Base-by-base conservation (phyloP, 164 flowering plant species). In the Chimonanthus salicifolius region DNA sequence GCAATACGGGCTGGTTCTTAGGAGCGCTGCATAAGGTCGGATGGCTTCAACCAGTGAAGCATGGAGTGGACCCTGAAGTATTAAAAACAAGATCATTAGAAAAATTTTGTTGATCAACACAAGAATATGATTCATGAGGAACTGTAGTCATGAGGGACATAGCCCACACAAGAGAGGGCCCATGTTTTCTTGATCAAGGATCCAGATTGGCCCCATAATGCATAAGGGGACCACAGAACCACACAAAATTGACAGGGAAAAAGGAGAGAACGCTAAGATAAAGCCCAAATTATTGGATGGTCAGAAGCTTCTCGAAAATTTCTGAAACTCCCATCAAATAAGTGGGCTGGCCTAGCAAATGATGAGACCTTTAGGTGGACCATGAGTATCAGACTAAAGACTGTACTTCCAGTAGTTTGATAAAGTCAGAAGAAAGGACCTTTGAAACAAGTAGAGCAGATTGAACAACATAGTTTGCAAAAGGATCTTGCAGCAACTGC, bases 1-100 rank as follows among this genome's bases (percentile, higher is more conserved):
- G 78, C 87, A 83, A 69, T 83, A 86, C n/a, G 92, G 96, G 71
- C 82, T 88, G 75, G 84, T 79, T 48, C 81, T 81, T 13, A 82
- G 77, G 47, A 66, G 54, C 21, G 80, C 58, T 15, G 60, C 73
- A 62, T 84, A 80, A 1, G 87, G 82, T 45, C 78, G 78, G 51
- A 89, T 81, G 6, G 84, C 87, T 71, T 79, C 83, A n/a, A 84
- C 82, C 74, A 91, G 70, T 50, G 76, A 49, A 71, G 81, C 76
- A 70, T 77, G 83, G 65, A 86, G 68, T 71, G 81, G 43, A 6
- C 91, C 91, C 91, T 88, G 66, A 62, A 11, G 54, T 43, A 54
- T 54, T 13, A 73, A 45, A n/a, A 66, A 66, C 45, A 58, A 47
- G 43, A 58, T 70, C 2, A 8, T 46, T 21, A 67, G 10, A 69